Conservation (phyloP, 2,329 filamentous ascomycete genomes). For the Berkeleyomyces basicola region DNA sequence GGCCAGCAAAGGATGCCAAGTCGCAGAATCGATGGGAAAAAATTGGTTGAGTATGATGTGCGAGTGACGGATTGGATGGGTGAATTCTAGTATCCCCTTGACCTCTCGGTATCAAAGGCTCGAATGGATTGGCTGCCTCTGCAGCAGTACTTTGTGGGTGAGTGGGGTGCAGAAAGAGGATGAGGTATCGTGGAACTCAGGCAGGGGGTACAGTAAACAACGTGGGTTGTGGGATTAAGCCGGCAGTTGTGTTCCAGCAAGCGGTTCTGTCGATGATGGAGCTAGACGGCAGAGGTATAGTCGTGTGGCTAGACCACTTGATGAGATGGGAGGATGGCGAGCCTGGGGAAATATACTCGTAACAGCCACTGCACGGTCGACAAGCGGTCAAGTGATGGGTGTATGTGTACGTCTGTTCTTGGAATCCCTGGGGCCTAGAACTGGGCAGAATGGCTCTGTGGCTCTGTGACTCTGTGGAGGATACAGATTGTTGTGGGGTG, state of each 20-base stretch:
- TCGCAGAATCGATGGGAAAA: neutral
- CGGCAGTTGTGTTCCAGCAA: neutral
- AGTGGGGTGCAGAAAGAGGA: neutral
- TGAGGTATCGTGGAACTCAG: neutral
- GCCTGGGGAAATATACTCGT: neutral
- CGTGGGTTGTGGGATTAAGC: neutral
- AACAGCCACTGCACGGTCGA: neutral
- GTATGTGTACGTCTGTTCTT: neutral
- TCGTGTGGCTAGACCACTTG: neutral
- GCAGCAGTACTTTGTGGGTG: neutral
- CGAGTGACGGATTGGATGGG: neutral
- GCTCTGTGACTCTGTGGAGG: neutral
- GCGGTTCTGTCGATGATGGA: neutral
- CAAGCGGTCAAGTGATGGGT: neutral
- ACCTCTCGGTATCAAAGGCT: neutral
- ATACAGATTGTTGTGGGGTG: neutral
- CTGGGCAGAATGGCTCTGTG: neutral
- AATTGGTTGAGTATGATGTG: neutral
- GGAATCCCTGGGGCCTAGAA: neutral
- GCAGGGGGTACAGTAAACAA: neutral
- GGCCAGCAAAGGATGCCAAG: neutral
- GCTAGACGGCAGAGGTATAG: neutral
- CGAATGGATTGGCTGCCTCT: neutral
- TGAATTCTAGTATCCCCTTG: neutral
- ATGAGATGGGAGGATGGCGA: neutral